Evolutionary conservation across 2,329 filamentous ascomycete genomes (phyloP).

Genomic region (Phyllosticta paracitricarpa): DNA sequence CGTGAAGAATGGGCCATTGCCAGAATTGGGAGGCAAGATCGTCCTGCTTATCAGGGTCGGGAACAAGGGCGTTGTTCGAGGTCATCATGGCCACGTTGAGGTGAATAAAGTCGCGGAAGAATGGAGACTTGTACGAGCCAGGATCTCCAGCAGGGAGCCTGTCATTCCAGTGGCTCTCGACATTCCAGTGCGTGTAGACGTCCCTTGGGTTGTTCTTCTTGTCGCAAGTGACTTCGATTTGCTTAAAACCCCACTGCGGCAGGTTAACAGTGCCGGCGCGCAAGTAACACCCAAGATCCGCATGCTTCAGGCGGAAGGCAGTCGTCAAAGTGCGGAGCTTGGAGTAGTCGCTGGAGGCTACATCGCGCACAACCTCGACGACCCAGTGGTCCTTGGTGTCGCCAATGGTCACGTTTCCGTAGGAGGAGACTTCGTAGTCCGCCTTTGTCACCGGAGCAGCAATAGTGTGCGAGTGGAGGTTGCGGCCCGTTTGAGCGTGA

Average conservation of each 20-base stretch:
- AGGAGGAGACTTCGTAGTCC: slow-evolving; percentile 88
- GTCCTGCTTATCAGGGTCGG: slow-evolving; percentile 97
- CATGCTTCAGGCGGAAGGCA: slow-evolving; percentile 78
- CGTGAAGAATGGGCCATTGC: slow-evolving; percentile 95
- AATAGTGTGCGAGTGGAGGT: slow-evolving; percentile 89
- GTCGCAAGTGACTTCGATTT: slow-evolving; percentile 93
- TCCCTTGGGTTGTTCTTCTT: slow-evolving; percentile 90
- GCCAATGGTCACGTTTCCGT: slow-evolving; percentile 89
- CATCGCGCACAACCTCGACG: slow-evolving; percentile 84
- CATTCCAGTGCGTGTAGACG: slow-evolving; percentile 97
- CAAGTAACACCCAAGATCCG: slow-evolving; percentile 79
- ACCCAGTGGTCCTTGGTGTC: slow-evolving; percentile 98
- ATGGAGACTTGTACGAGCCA: slow-evolving; percentile 89
- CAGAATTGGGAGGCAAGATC: slow-evolving; percentile 94
- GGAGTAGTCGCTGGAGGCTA: slow-evolving; percentile 73
- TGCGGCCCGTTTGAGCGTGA: slow-evolving; percentile 90
- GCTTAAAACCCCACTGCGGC: slow-evolving; percentile 99
- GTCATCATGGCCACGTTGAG: slow-evolving; percentile 99
- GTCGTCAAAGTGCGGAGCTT: slow-evolving; percentile 87
- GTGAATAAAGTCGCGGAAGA: slow-evolving; percentile 95
- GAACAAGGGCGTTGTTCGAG: slow-evolving; percentile 95
- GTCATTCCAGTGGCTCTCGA: slow-evolving; percentile 90
- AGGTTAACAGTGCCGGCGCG: slow-evolving; percentile 92
- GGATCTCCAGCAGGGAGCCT: slow-evolving; percentile 82
- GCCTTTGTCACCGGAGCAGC: slow-evolving; percentile 80